Conservation (phyloP, 371 early-diverging fungal species). For the Umbelopsis sp. region DNA sequence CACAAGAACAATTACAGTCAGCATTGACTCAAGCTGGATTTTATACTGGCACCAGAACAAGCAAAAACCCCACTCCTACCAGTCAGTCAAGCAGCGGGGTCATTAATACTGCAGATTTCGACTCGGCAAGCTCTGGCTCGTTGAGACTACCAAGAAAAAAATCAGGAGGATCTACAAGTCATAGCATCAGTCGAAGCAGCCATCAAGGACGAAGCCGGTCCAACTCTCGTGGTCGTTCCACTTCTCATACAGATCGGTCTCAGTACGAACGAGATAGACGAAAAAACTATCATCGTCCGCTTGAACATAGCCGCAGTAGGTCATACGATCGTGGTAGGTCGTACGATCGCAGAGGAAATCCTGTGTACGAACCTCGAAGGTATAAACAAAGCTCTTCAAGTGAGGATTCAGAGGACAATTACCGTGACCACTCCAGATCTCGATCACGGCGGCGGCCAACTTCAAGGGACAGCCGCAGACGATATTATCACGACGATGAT, state of each 20-base stretch:
- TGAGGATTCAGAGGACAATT: not conserved
- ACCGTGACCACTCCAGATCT: not conserved
- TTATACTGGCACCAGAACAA: not conserved
- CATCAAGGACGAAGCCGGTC: conserved; percentile 1
- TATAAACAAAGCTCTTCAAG: not conserved
- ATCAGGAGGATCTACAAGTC: not conserved
- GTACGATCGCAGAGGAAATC: conserved; percentile 1
- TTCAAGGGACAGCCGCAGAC: not conserved
- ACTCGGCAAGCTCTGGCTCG: conserved; percentile 9
- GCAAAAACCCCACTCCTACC: not conserved
- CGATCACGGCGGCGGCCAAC: not conserved
- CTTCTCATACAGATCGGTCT: not conserved
- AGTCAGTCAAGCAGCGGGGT: conserved; percentile 2
- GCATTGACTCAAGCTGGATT: conserved; percentile 21
- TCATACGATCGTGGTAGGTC: conserved; percentile 6
- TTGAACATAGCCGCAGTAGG: not conserved
- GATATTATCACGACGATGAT: not conserved
- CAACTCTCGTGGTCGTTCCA: not conserved
- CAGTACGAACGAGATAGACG: not conserved
- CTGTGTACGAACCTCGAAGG: not conserved
- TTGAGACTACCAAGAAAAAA: not conserved
- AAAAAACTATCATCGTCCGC: not conserved
- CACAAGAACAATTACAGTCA: conserved; percentile 27
- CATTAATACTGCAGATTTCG: not conserved
- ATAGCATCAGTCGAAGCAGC: not conserved